phyloP scores from a whole-genome alignment of 495 filamentous ascomycete genomes.

The Penicillium robsamsonii region DNA sequence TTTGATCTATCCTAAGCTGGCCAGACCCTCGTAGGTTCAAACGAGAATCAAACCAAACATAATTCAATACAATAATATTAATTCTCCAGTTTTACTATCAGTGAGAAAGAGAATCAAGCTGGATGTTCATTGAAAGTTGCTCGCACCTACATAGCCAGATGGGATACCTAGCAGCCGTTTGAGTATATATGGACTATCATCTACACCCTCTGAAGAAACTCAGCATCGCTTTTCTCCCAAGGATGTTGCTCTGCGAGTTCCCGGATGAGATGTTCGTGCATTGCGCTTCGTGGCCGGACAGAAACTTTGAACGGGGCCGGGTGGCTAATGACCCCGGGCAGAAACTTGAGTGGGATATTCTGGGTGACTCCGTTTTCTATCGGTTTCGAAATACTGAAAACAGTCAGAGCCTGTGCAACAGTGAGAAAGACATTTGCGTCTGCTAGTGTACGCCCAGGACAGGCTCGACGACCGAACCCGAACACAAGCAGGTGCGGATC shows the following conservation, averaged over 20 bases:
- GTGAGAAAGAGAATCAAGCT: too few relatives aligned
- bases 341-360: conserved; percentile 27
- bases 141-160: background rate
- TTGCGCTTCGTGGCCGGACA: conserved; percentile 33
- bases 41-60: too few relatives aligned
- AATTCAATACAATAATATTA: too few relatives aligned
- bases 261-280: conserved; percentile 32
- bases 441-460: conserved; percentile 38
- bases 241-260: conserved; percentile 40
- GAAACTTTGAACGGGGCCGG: conserved; percentile 34
- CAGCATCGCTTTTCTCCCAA: conserved; percentile 43
- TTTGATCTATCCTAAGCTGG: too few relatives aligned
- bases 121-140: too few relatives aligned
- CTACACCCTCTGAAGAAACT: background rate
- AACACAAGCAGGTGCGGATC: conserved; percentile 36
- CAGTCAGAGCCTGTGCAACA: conserved; percentile 35
- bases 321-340: conserved; percentile 40
- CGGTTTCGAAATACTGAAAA: conserved; percentile 40
- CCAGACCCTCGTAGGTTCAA: too few relatives aligned
- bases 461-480: conserved; percentile 41
- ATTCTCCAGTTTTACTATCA: too few relatives aligned
- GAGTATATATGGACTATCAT: background rate
- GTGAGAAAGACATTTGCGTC: conserved; percentile 35
- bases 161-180: background rate
- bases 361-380: conserved; percentile 30